Evolutionary conservation across 2,329 filamentous ascomycete species (phyloP).

Genomic region (Penicillium hesseltinei): DNA sequence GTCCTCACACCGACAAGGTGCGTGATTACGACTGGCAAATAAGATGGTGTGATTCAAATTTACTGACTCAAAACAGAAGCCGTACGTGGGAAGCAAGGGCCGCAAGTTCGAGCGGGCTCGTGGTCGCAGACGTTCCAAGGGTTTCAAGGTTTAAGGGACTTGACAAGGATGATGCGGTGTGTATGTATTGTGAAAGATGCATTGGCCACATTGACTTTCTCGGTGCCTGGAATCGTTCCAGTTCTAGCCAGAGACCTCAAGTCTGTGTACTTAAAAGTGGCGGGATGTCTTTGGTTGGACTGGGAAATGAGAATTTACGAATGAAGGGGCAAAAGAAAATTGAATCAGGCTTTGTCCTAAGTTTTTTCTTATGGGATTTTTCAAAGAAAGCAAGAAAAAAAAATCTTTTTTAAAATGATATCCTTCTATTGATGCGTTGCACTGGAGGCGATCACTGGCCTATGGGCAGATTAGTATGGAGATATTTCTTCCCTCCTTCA

Average conservation of each 20-base stretch:
- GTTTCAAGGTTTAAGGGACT: conserved; percentile 95
- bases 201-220: conserved; percentile 11
- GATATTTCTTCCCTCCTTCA: conserved; percentile 54
- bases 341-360: conserved; percentile 30
- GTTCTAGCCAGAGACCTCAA: conserved; percentile 21
- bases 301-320: conserved; percentile 23
- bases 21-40: conserved; percentile 28
- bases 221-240: conserved; percentile 18
- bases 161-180: conserved; percentile 20
- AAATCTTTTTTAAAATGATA: conserved; percentile 9
- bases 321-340: conserved; percentile 30
- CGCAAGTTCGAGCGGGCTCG: conserved; percentile 99
- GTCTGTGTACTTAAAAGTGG: conserved; percentile 26
- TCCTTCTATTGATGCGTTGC: not conserved
- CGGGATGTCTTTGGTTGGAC: conserved; percentile 22
- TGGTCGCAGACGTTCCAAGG: conserved; percentile 96
- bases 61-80: conserved; percentile 64
- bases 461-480: conserved; percentile 52
- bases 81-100: conserved; percentile 95
- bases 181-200: conserved; percentile 13
- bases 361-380: conserved; percentile 27
- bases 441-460: not conserved
- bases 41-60: not conserved
- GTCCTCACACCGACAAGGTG: conserved; percentile 97
- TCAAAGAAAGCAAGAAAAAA: conserved; percentile 18